Percentiles rank a stretch among this genome's conserved stretches.
Evolutionary conservation across 805 yeast genomes (phyloP).

Genomic region (Wickerhamiella cacticola): DNA sequence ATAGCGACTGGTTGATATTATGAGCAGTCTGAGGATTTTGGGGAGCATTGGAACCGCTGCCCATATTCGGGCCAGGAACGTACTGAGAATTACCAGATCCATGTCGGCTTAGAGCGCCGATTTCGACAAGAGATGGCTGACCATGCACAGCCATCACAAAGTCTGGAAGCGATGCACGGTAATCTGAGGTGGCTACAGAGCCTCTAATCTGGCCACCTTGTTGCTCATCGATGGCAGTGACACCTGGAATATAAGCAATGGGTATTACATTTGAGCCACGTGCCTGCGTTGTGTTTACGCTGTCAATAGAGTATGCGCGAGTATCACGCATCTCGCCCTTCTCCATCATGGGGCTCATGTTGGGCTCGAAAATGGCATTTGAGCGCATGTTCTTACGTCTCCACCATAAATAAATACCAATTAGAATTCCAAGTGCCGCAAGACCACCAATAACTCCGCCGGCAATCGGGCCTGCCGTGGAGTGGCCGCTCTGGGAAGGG

Average conservation of each 20-base stretch:
- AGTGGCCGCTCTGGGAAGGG: slow-evolving; percentile 9
- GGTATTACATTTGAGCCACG: slow-evolving; percentile 77
- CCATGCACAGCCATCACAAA: slow-evolving; percentile 60
- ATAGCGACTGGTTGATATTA: background rate
- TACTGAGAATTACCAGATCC: slow-evolving; percentile 3
- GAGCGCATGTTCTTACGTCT: slow-evolving; percentile 4
- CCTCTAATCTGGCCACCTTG: slow-evolving; percentile 23
- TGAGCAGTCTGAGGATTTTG: too few relatives aligned
- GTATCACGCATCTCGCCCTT: slow-evolving; percentile 2
- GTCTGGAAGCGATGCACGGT: slow-evolving; percentile 35
- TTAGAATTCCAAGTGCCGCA: slow-evolving; percentile 33
- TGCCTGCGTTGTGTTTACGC: slow-evolving; percentile 30
- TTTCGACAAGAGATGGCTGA: slow-evolving; percentile 56
- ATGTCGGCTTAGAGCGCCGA: slow-evolving; percentile 19
- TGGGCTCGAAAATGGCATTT: slow-evolving; percentile 2
- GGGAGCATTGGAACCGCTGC: background rate
- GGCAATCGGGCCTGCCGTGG: slow-evolving; percentile 43
- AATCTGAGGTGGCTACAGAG: slow-evolving; percentile 32
- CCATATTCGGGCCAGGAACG: background rate
- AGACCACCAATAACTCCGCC: slow-evolving; percentile 65
- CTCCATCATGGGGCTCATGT: slow-evolving; percentile 5
- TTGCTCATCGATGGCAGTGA: slow-evolving; percentile 31
- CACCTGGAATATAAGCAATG: slow-evolving; percentile 91
- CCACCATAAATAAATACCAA: slow-evolving; percentile 28
- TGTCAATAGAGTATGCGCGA: slow-evolving; percentile 15